phyloP scores from a whole-genome alignment of 225 moss, liverwort and hornwort genomes.

The Physcomitrellopsis africana region DNA sequence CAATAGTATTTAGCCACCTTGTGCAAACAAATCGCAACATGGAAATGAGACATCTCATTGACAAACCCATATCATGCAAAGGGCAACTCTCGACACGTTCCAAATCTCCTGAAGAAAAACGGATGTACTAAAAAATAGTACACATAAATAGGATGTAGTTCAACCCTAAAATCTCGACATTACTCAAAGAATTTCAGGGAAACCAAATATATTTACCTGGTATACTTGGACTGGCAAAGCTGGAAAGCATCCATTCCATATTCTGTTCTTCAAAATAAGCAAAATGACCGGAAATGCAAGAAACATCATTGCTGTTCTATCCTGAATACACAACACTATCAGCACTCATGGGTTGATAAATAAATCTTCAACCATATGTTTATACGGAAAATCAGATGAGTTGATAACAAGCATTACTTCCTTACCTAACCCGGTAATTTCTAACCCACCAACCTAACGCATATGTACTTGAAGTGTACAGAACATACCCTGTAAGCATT shows the following conservation, averaged over 20 bases:
- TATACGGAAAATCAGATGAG: not conserved
- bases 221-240: constrained; percentile 91
- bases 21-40: not conserved
- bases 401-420: not conserved
- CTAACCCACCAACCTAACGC: not conserved
- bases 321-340: constrained; percentile 50
- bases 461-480: not conserved
- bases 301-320: constrained; percentile 89
- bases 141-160: not conserved
- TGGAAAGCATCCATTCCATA: constrained; percentile 97
- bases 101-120: not conserved
- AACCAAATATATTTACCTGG: constrained; percentile 49
- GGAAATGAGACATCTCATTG: not conserved
- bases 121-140: not conserved
- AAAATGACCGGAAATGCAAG: constrained; percentile 82
- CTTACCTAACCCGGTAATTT: not conserved
- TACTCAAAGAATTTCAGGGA: not conserved
- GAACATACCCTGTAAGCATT: constrained; percentile 81
- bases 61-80: not conserved
- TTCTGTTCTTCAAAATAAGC: constrained; percentile 72
- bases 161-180: not conserved
- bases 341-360: not conserved
- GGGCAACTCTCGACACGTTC: not conserved
- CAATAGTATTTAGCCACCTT: constrained; percentile 11
- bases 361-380: not conserved